A percentile compares a stretch with the other conserved stretches of the same genome.
These are phyloP conservation scores for peach (Prunus persica) DNA, from an alignment of 306 rosid species.

Conservation along the genomic window DNA sequence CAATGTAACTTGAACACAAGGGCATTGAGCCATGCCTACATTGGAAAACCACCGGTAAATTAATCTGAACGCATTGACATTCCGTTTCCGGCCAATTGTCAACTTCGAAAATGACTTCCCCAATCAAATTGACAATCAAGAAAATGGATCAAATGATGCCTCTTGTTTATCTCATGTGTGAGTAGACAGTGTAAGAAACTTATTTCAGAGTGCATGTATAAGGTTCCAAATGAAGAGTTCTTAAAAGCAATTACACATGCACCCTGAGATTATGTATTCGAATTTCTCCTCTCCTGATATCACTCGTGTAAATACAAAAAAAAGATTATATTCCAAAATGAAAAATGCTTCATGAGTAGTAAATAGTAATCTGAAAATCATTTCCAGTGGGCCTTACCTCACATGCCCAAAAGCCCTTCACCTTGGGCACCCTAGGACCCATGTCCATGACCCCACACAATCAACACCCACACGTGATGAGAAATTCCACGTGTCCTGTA, in stretches of 20 bases:
- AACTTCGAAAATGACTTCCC: neutral
- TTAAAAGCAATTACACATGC: too few species aligned
- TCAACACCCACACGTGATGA: neutral
- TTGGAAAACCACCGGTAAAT: neutral
- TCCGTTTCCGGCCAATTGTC: neutral
- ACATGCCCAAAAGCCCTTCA: constrained; percentile 18
- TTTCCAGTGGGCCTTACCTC: constrained; percentile 15
- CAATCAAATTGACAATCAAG: neutral
- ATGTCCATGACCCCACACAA: neutral
- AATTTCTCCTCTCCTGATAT: too few species aligned
- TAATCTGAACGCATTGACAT: neutral
- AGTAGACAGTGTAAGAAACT: too few species aligned
- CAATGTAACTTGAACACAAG: neutral
- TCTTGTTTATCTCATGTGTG: too few species aligned
- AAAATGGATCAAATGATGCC: too few species aligned
- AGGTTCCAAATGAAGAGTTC: too few species aligned
- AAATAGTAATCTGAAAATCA: neutral
- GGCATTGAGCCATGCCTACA: neutral
- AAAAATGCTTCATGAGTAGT: too few species aligned
- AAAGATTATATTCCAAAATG: too few species aligned
- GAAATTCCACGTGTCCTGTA: neutral
- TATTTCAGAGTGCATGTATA: too few species aligned
- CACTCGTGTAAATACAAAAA: too few species aligned
- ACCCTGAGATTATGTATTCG: too few species aligned
- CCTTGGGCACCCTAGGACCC: neutral